Evolutionary conservation across 176 grass and related monocot genomes (phyloP).

Genomic region (Chrysopogon serrulatus): DNA sequence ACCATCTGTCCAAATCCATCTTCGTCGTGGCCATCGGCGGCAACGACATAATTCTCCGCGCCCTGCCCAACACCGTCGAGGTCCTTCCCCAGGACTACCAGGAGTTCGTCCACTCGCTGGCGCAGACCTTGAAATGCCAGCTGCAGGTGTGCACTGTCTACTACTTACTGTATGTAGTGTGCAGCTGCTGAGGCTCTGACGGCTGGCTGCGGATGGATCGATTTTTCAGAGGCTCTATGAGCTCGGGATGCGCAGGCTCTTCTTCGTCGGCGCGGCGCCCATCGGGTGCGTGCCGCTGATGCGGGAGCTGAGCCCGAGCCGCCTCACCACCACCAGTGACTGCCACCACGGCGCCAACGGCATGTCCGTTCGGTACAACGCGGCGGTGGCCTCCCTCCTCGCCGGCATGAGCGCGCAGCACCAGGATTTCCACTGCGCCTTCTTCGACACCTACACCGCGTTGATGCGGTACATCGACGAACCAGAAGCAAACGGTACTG

Average conservation of each 20-base stretch:
- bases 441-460: constrained; percentile 25
- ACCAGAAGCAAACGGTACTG: constrained; percentile 43
- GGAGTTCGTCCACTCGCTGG: constrained; percentile 28
- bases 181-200: background rate
- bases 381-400: constrained; percentile 32
- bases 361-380: constrained; percentile 43
- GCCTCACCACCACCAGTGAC: background rate
- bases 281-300: constrained; percentile 54
- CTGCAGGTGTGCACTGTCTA: constrained; percentile 33
- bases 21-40: constrained; percentile 64
- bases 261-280: constrained; percentile 45
- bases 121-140: constrained; percentile 32
- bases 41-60: constrained; percentile 57
- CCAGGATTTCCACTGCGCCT: constrained; percentile 49
- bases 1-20: constrained; percentile 53
- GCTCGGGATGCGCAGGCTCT: constrained; percentile 52
- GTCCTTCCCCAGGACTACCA: background rate
- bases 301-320: constrained; percentile 37
- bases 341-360: constrained; percentile 54
- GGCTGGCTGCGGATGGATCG: background rate
- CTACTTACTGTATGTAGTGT: too few species aligned
- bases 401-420: constrained; percentile 8
- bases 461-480: constrained; percentile 43
- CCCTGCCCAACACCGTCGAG: background rate
- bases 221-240: constrained; percentile 47